phyloP scores from a whole-genome alignment of 2,329 filamentous ascomycete species.

The Alternaria gaisen region DNA sequence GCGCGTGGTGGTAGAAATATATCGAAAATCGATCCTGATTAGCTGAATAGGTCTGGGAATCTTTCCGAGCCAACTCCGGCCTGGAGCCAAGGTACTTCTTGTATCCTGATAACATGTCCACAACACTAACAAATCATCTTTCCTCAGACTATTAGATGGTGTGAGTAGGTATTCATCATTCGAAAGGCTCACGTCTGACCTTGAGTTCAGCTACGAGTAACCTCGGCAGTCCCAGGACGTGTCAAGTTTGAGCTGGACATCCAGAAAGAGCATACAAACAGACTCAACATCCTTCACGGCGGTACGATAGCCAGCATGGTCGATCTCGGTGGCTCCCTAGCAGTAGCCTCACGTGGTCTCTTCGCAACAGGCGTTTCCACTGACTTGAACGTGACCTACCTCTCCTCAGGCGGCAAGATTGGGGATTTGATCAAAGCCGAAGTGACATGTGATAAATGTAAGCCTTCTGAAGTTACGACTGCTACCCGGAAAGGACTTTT shows the following conservation, averaged over 20 bases:
- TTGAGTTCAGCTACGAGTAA: constrained; percentile 68
- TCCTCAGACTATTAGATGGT: constrained; percentile 52
- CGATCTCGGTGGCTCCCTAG: constrained; percentile 71
- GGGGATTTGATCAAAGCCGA: constrained; percentile 69
- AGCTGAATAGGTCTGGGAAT: constrained; percentile 76
- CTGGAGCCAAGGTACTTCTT: constrained; percentile 79
- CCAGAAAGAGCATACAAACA: constrained; percentile 80
- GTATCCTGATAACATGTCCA: neutral
- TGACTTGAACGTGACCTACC: constrained; percentile 72
- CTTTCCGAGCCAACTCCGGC: constrained; percentile 85
- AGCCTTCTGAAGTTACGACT: neutral
- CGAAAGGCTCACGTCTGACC: neutral
- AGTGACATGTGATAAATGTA: constrained; percentile 72
- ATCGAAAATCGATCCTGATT: neutral
- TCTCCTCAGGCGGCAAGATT: constrained; percentile 69
- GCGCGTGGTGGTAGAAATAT: neutral
- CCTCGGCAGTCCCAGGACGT: constrained; percentile 69
- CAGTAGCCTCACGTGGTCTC: constrained; percentile 70
- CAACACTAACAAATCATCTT: neutral
- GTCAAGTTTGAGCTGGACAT: constrained; percentile 82
- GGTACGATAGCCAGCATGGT: constrained; percentile 81
- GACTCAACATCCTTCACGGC: constrained; percentile 78
- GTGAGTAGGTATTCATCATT: constrained; percentile 35
- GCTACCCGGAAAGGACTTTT: no score
- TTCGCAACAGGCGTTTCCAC: constrained; percentile 73